Conservation (phyloP, 179 eudicot species). For the Drosera spatulata region DNA sequence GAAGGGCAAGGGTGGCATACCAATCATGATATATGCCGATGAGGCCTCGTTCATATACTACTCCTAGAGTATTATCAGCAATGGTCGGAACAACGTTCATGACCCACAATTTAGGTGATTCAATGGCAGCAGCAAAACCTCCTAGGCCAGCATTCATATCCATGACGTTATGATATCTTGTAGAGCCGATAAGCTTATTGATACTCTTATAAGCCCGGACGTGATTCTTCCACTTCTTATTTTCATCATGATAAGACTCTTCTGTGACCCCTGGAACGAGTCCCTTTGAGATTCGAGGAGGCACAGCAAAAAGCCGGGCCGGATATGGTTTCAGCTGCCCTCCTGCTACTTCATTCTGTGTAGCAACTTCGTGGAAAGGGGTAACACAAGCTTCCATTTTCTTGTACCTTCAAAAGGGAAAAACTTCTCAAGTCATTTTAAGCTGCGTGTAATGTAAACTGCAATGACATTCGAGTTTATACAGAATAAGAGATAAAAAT, state of each 20-base stretch:
- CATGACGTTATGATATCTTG: slow-evolving; percentile 77
- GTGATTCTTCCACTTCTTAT: slow-evolving; percentile 58
- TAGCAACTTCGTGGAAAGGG: too few relatives aligned
- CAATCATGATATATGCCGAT: slow-evolving; percentile 85
- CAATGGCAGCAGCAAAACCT: slow-evolving; percentile 76
- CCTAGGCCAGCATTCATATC: slow-evolving; percentile 90
- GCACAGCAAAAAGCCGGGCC: too few relatives aligned
- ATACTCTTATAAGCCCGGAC: slow-evolving; percentile 63
- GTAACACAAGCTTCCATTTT: too few relatives aligned
- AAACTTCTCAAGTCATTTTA: too few relatives aligned
- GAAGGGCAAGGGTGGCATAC: slow-evolving; percentile 14
- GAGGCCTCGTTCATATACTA: slow-evolving; percentile 61
- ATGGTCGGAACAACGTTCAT: slow-evolving; percentile 83
- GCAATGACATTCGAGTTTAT: too few relatives aligned
- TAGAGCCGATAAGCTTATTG: slow-evolving; percentile 60
- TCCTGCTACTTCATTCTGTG: too few relatives aligned
- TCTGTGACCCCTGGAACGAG: too few relatives aligned
- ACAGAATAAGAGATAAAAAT: too few relatives aligned
- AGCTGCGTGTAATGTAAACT: too few relatives aligned
- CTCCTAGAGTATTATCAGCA: slow-evolving; percentile 61
- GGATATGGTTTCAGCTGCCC: too few relatives aligned
- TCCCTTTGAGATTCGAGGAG: too few relatives aligned
- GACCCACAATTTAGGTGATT: slow-evolving; percentile 71
- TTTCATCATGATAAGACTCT: slow-evolving; percentile 50
- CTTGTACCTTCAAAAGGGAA: too few relatives aligned